Conservation (phyloP, 768 basidiomycete genomes). For the Dioszegia aurantiaca region DNA sequence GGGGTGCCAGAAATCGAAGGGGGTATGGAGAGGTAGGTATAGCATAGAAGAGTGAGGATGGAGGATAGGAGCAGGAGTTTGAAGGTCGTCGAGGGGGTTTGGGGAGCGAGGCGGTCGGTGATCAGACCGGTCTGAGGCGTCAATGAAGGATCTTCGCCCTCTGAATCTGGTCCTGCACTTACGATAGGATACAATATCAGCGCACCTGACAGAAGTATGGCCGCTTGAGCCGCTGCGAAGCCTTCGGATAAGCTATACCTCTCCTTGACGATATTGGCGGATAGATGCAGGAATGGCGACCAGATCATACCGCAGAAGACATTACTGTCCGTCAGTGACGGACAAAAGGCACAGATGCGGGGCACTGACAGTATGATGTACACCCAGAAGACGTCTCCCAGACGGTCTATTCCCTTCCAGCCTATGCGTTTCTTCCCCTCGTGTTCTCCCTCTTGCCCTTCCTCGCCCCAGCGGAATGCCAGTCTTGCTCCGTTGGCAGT, state of each 20-base stretch:
- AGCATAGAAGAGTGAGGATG: conserved; percentile 22
- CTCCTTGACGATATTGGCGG: conserved; percentile 29
- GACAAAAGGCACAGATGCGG: neutral
- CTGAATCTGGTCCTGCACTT: neutral
- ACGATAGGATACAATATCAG: conserved; percentile 33
- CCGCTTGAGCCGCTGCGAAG: conserved; percentile 21
- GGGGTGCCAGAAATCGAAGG: conserved; percentile 18
- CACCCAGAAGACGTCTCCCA: conserved; percentile 38
- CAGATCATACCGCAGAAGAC: conserved; percentile 32
- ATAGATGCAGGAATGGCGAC: conserved; percentile 36
- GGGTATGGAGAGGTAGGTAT: conserved; percentile 25
- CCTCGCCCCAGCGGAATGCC: conserved; percentile 20
- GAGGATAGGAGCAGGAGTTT: conserved; percentile 26
- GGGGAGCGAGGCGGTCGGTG: conserved; percentile 21
- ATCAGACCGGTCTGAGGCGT: conserved; percentile 16
- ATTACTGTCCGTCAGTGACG: conserved; percentile 26
- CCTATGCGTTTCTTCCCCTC: conserved; percentile 9
- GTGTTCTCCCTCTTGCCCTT: neutral
- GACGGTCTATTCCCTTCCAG: conserved; percentile 15
- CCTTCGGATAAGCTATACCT: conserved; percentile 26
- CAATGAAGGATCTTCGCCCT: neutral
- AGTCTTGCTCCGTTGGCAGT: conserved; percentile 21
- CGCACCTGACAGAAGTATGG: conserved; percentile 38
- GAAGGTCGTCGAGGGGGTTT: conserved; percentile 21
- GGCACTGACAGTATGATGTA: conserved; percentile 32